Evolutionary conservation across 345 rosid genomes (phyloP).

Genomic region (Bruguiera sexangula): DNA sequence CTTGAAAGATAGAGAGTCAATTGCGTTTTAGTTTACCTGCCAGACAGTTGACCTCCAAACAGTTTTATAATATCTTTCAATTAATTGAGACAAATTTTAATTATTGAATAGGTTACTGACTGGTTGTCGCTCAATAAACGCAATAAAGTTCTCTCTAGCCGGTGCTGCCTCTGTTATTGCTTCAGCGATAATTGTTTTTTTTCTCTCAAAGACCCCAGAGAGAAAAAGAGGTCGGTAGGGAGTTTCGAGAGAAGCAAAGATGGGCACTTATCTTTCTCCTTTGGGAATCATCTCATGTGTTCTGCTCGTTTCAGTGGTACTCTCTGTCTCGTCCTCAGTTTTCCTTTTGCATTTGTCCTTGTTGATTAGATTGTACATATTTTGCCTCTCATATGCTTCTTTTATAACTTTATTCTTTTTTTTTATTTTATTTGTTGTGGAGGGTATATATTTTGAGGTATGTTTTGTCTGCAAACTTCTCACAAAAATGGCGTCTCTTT

Average conservation of each 20-base stretch:
- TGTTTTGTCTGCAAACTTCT: no score
- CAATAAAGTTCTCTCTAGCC: not conserved
- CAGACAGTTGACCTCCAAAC: not conserved
- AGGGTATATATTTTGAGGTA: no score
- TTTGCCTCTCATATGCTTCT: no score
- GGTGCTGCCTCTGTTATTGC: not conserved
- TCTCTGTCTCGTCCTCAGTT: not conserved
- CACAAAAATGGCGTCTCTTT: no score
- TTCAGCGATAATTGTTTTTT: no score
- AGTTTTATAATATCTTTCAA: not conserved
- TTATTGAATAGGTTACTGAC: not conserved
- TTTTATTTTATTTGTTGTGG: no score
- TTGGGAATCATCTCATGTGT: not conserved
- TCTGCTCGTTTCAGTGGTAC: constrained; percentile 18
- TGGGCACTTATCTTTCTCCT: not conserved
- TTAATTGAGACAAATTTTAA: no score
- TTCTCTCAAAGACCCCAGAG: no score
- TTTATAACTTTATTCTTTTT: no score
- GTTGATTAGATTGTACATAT: no score
- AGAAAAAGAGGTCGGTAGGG: not conserved
- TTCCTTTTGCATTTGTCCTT: no score
- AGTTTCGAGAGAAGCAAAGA: not conserved
- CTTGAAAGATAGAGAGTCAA: not conserved
- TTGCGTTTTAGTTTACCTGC: not conserved
- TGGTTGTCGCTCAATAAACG: not conserved